Conservation (phyloP, 73 alveolate genomes). For the Uronychia binucleata region DNA sequence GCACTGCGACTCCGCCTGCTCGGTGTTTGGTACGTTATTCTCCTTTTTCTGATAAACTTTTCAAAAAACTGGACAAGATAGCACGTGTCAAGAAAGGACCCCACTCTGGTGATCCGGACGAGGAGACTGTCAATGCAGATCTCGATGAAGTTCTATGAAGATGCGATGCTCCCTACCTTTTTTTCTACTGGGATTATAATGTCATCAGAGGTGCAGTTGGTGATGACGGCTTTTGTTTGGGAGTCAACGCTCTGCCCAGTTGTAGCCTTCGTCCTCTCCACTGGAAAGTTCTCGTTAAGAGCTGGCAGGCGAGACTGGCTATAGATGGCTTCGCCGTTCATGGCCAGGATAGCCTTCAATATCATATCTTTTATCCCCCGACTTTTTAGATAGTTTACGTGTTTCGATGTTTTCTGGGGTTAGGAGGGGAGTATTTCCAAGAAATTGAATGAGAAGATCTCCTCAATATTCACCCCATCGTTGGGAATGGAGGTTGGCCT, state of each 20-base stretch:
- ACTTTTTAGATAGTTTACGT: neutral
- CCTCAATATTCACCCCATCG: neutral
- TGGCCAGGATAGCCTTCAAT: neutral
- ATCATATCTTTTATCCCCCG: neutral
- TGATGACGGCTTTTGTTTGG: too few species aligned
- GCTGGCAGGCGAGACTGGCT: too few species aligned
- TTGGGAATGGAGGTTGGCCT: neutral
- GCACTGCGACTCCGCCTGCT: too few species aligned
- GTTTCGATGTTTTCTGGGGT: neutral
- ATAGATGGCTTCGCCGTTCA: too few species aligned
- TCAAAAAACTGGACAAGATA: neutral
- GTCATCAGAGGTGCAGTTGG: too few species aligned
- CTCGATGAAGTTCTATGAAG: too few species aligned
- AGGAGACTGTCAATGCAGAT: neutral
- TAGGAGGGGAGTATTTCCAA: neutral
- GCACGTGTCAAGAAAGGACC: neutral
- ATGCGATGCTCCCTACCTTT: too few species aligned
- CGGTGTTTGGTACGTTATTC: neutral
- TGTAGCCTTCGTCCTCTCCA: too few species aligned
- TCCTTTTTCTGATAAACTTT: neutral
- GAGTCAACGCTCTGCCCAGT: too few species aligned
- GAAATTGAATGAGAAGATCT: neutral
- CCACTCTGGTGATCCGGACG: neutral
- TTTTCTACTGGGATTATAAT: too few species aligned
- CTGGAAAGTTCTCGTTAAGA: too few species aligned